Conservation (phyloP, 345 rosid genomes). For the Populus nigra region DNA sequence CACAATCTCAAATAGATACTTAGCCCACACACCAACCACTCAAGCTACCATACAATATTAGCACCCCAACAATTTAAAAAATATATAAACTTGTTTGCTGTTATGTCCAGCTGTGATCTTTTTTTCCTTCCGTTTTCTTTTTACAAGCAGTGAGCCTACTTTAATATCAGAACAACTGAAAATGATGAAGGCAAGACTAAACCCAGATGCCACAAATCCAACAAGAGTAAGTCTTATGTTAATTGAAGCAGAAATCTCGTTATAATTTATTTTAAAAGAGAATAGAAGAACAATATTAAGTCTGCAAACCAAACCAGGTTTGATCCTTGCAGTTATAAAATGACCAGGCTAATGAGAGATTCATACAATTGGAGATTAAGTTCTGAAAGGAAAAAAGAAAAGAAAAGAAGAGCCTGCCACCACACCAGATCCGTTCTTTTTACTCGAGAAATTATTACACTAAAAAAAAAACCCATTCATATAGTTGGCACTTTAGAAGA, state of each 20-base stretch:
- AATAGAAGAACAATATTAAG: not conserved
- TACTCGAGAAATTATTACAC: not conserved
- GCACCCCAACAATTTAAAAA: too few species aligned
- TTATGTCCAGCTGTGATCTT: too few species aligned
- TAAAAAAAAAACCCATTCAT: not conserved
- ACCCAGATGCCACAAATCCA: not conserved
- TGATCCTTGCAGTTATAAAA: not conserved
- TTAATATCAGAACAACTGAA: too few species aligned
- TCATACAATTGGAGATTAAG: not conserved
- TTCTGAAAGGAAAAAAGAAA: too few species aligned
- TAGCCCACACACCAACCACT: too few species aligned
- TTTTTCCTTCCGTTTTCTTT: too few species aligned
- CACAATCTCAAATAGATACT: too few species aligned
- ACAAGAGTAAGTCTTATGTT: not conserved
- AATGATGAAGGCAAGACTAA: too few species aligned
- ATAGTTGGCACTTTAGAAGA: not conserved
- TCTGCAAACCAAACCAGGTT: not conserved
- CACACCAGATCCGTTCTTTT: not conserved
- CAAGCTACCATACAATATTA: too few species aligned
- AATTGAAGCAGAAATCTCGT: not conserved
- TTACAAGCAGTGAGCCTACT: too few species aligned
- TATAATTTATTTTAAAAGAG: not conserved
- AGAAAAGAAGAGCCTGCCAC: not conserved
- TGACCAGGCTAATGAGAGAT: not conserved
- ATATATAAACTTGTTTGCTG: too few species aligned